Conservation (phyloP, 2,329 filamentous ascomycete genomes). For the Coniochaeta hoffmannii region DNA sequence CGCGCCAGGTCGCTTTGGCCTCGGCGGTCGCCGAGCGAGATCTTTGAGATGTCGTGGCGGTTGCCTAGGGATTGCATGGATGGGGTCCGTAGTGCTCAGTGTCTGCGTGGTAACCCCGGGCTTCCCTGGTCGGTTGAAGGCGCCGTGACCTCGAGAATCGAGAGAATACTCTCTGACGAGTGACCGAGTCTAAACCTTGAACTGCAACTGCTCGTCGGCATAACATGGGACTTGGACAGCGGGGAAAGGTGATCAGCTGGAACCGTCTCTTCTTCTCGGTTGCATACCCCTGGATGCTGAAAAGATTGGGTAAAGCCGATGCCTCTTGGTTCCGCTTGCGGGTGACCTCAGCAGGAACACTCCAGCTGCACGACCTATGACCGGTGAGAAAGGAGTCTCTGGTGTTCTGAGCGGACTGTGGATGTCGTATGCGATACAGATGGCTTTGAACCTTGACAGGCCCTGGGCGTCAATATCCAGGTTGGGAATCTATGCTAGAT, state of each 20-base stretch:
- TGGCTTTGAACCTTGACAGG: background rate
- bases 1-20: slow-evolving; percentile 46
- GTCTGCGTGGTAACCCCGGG: slow-evolving; percentile 35
- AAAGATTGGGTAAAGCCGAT: background rate
- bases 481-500: background rate
- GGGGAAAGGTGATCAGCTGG: background rate
- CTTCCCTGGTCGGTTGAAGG: slow-evolving; percentile 43
- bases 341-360: background rate
- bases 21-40: slow-evolving; percentile 51
- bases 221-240: slow-evolving; percentile 13
- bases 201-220: slow-evolving; percentile 13
- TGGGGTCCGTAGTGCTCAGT: slow-evolving; percentile 12
- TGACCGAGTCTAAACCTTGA: slow-evolving; percentile 13
- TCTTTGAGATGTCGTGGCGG: slow-evolving; percentile 33
- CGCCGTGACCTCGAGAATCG: slow-evolving; percentile 9
- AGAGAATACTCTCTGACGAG: slow-evolving; percentile 11
- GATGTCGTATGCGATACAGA: background rate
- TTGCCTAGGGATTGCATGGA: slow-evolving; percentile 49
- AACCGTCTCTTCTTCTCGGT: background rate
- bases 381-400: background rate
- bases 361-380: no score
- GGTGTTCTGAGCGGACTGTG: background rate
- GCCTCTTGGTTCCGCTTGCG: background rate
- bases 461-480: background rate
- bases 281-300: background rate